phyloP scores from a whole-genome alignment of 1,139 yeast genomes.

The Yamadazyma atlantica region DNA sequence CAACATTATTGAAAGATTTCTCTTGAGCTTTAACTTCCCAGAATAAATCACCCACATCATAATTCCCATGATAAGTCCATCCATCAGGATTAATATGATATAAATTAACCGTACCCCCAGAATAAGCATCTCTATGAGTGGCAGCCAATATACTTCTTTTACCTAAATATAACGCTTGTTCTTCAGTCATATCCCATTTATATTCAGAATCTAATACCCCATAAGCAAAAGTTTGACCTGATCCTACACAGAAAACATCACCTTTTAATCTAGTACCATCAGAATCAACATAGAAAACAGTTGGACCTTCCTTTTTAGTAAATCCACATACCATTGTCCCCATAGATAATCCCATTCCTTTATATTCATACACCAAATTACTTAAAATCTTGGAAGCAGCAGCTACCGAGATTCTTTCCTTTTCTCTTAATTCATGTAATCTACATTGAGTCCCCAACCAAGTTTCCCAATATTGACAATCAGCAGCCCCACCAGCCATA shows the following conservation, averaged over 20 bases:
- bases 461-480: constrained; percentile 99
- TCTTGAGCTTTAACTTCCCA: constrained; percentile 91
- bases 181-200: constrained; percentile 85
- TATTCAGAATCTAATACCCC: constrained; percentile 95
- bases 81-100: constrained; percentile 93
- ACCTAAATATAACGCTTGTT: constrained; percentile 92
- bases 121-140: constrained; percentile 96
- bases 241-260: constrained; percentile 94
- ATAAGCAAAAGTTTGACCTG: constrained; percentile 99
- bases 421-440: constrained; percentile 89
- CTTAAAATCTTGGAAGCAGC: constrained; percentile 94
- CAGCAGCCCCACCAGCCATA: constrained; percentile 99
- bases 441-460: constrained; percentile 98
- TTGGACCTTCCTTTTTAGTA: constrained; percentile 93
- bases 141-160: constrained; percentile 97
- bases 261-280: constrained; percentile 97
- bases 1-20: constrained; percentile 87
- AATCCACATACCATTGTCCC: constrained; percentile 99
- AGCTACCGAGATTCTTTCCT: constrained; percentile 92
- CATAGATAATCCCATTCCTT: constrained; percentile 99
- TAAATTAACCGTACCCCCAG: constrained; percentile 95
- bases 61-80: constrained; percentile 95
- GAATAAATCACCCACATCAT: constrained; percentile 86
- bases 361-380: constrained; percentile 87
- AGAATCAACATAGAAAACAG: constrained; percentile 93